These are phyloP conservation scores for Globisporangium parvum DNA, from an alignment of 352 stramenopile genomes.

Conservation along the genomic window DNA sequence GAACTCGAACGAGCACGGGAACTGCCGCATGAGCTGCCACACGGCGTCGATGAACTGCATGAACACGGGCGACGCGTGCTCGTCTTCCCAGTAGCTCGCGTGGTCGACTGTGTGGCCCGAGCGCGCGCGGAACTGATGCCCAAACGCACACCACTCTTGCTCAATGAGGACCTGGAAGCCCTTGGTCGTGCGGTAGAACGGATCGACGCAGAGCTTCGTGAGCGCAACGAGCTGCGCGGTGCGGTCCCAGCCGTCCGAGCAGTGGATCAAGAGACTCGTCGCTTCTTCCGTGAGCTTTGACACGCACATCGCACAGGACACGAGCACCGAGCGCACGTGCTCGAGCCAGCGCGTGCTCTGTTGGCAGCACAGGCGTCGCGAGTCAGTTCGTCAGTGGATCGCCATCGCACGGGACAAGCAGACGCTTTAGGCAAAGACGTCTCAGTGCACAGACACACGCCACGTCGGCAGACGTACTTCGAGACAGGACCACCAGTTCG, in stretches of 20 bases:
- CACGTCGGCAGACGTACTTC: constrained; percentile 57
- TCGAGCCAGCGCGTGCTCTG: constrained; percentile 77
- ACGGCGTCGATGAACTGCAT: constrained; percentile 98
- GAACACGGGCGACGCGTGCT: constrained; percentile 97
- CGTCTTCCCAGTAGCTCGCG: constrained; percentile 89
- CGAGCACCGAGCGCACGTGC: constrained; percentile 69
- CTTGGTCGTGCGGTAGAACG: constrained; percentile 94
- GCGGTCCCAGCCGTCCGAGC: constrained; percentile 98
- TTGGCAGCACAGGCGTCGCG: constrained; percentile 3
- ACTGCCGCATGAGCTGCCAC: constrained; percentile 96
- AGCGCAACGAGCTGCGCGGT: constrained; percentile 95
- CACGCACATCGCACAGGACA: constrained; percentile 92
- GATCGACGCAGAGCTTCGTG: constrained; percentile 96
- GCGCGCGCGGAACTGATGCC: constrained; percentile 96
- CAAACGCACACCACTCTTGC: constrained; percentile 99
- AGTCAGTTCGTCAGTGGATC: background rate
- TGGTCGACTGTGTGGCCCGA: constrained; percentile 55
- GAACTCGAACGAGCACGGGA: constrained; percentile 98
- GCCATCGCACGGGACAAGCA: background rate
- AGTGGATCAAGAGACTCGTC: constrained; percentile 96
- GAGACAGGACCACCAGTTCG: constrained; percentile 76
- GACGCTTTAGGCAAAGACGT: background rate
- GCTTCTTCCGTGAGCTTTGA: constrained; percentile 79
- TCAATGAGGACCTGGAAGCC: constrained; percentile 97
- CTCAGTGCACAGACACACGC: background rate